These are phyloP conservation scores for Neurospora sp. DNA, from an alignment of 495 filamentous ascomycete genomes.

Conservation along the genomic window DNA sequence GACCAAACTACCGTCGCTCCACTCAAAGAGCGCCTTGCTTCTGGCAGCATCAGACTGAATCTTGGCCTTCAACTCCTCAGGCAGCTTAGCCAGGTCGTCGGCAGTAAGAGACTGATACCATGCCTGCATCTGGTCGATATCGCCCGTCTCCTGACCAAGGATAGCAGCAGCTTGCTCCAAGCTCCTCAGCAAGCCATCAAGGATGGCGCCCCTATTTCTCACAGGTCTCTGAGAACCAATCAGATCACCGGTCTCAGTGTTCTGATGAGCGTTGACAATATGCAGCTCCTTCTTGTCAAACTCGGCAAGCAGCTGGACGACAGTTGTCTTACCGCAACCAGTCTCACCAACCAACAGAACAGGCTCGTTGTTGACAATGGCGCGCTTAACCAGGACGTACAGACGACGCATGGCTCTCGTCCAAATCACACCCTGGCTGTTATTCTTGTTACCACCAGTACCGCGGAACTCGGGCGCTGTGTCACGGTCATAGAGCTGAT, in stretches of 20 bases:
- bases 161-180: slow-evolving; percentile 39
- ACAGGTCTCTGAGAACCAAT: slow-evolving; percentile 93
- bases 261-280: slow-evolving; percentile 95
- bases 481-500: slow-evolving; percentile 54
- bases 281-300: slow-evolving; percentile 62
- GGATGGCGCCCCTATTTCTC: slow-evolving; percentile 64
- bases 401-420: slow-evolving; percentile 88
- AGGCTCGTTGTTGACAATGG: slow-evolving; percentile 84
- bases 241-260: slow-evolving; percentile 91
- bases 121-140: slow-evolving; percentile 29
- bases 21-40: slow-evolving; percentile 83
- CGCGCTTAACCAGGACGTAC: slow-evolving; percentile 73
- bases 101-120: slow-evolving; percentile 26
- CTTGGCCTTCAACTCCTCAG: slow-evolving; percentile 38
- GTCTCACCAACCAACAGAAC: slow-evolving; percentile 93
- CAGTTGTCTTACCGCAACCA: slow-evolving; percentile 93
- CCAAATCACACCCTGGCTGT: slow-evolving; percentile 66
- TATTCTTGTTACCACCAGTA: slow-evolving; percentile 38
- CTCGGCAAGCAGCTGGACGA: slow-evolving; percentile 85
- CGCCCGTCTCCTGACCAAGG: slow-evolving; percentile 16
- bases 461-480: slow-evolving; percentile 43
- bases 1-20: slow-evolving; percentile 91
- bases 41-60: slow-evolving; percentile 53
- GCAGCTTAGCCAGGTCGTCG: slow-evolving; percentile 23
- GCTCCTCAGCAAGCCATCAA: slow-evolving; percentile 54